Evolutionary conservation across 2,329 filamentous ascomycete species (phyloP), one percentile per base, ranked within the genome.

Genomic region (Coniochaeta pulveracea): DNA sequence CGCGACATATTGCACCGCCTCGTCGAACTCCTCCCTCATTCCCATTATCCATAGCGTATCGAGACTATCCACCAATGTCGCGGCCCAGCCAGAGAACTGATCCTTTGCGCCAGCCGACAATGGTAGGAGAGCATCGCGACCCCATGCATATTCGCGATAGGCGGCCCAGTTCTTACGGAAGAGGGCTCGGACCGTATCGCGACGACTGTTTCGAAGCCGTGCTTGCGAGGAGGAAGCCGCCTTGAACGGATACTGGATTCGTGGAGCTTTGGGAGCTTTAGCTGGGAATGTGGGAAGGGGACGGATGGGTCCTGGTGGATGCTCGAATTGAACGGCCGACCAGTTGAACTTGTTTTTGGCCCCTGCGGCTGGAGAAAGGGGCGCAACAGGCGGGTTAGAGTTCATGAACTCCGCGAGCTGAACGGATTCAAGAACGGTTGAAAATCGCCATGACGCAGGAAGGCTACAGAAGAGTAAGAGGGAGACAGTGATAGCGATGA

Each of bases 31-130:
- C 1, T 69, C 59, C 40, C 65, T 66, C 47, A 83, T 43, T 4
- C 69, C 78, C 69, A 84, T 76, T 41, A 84, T 78, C 77, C 78
- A 83, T 10, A 85, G 58, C n/a, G 74, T 75, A 48, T 84, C 80
- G 34, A 81, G 60, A 3, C 72, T 58, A 48, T 80, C 76, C n/a
- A 80, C 73, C 36, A 80, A 56, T 5, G 76, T 80, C 4, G 76
- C 76, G 6, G 70, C 73, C 76, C 76, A 80, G 16, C 76, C 77
- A 10, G 71, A 72, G 52, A 78, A 80, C 21, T 70, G 66, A 43
- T 79, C 65, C 27, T 64, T 63, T 31, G 52, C 57, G 2, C 50
- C 45, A 9, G 64, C 72, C 11, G 63, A 63, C 8, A 80, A 44
- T 4, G 77, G 77, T 19, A 60, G 59, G 34, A 81, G 56, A 42